Conservation (phyloP, 192 early-diverging fungal species). For the Jimgerdemannia lactiflua region DNA sequence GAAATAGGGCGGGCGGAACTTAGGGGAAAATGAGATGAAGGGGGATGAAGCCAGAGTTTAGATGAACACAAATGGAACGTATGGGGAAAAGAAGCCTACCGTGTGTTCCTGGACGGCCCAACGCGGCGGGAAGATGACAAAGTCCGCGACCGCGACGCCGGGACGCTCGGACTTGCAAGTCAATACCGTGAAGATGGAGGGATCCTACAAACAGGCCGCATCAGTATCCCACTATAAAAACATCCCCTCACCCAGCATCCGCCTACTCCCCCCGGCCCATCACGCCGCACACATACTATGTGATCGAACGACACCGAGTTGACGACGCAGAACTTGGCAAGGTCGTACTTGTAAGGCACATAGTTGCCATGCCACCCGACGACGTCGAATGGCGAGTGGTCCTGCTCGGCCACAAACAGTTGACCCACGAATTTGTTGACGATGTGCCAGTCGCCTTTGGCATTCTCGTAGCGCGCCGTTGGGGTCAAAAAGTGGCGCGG, state of each 20-base stretch:
- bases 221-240: not conserved
- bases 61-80: not conserved
- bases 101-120: slow-evolving; percentile 92
- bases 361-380: slow-evolving; percentile 99
- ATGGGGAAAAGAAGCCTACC: slow-evolving; percentile 40
- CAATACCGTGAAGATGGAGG: slow-evolving; percentile 96
- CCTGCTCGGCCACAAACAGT: slow-evolving; percentile 66
- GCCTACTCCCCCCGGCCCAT: not conserved
- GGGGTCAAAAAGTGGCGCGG: slow-evolving; percentile 93
- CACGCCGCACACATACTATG: slow-evolving; percentile 43
- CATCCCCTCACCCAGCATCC: not conserved
- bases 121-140: slow-evolving; percentile 96
- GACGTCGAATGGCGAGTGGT: slow-evolving; percentile 92
- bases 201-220: slow-evolving; percentile 56
- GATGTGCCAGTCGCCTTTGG: slow-evolving; percentile 57
- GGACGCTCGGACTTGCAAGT: slow-evolving; percentile 86
- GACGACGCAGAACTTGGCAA: slow-evolving; percentile 78
- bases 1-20: slow-evolving; percentile 93
- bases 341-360: slow-evolving; percentile 91
- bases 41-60: not conserved
- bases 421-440: slow-evolving; percentile 83
- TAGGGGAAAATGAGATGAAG: not conserved
- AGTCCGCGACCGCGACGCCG: slow-evolving; percentile 87
- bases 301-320: slow-evolving; percentile 92
- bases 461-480: slow-evolving; percentile 68